Evolutionary conservation across 345 rosid genomes (phyloP).

Genomic region (Boechera divaricarpa): DNA sequence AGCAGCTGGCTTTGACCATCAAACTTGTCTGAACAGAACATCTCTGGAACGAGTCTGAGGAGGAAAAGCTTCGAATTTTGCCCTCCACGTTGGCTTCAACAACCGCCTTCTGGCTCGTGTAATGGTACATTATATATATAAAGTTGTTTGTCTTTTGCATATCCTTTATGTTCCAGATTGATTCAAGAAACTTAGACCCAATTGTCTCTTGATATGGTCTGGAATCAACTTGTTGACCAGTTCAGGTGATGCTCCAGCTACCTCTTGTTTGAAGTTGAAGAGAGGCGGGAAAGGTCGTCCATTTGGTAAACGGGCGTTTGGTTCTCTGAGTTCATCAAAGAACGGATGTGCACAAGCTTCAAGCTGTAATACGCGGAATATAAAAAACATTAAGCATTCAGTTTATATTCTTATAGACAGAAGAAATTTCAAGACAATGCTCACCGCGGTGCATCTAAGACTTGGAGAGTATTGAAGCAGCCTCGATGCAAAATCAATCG

Average conservation of each 20-base stretch:
- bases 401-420: neutral
- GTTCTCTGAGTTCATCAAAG: constrained; percentile 70
- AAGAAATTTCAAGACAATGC: constrained; percentile 27
- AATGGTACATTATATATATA: constrained; percentile 44
- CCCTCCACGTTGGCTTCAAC: constrained; percentile 30
- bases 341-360: constrained; percentile 78
- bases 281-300: constrained; percentile 66
- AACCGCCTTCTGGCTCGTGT: constrained; percentile 34
- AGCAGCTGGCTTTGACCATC: constrained; percentile 28
- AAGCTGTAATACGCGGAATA: constrained; percentile 41
- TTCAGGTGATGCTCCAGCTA: constrained; percentile 74
- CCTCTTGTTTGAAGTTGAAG: constrained; percentile 76
- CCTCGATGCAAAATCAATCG: constrained; percentile 84
- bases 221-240: constrained; percentile 87
- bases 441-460: constrained; percentile 83
- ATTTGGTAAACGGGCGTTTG: constrained; percentile 63
- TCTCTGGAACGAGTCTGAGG: constrained; percentile 24
- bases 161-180: constrained; percentile 63
- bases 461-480: constrained; percentile 90
- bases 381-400: constrained; percentile 1
- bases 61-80: constrained; percentile 14
- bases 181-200: constrained; percentile 76
- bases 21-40: constrained; percentile 27
- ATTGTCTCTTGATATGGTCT: constrained; percentile 76
- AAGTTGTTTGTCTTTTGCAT: constrained; percentile 5